phyloP scores from a whole-genome alignment of 805 yeast species.

The Ogataea methylovora region DNA sequence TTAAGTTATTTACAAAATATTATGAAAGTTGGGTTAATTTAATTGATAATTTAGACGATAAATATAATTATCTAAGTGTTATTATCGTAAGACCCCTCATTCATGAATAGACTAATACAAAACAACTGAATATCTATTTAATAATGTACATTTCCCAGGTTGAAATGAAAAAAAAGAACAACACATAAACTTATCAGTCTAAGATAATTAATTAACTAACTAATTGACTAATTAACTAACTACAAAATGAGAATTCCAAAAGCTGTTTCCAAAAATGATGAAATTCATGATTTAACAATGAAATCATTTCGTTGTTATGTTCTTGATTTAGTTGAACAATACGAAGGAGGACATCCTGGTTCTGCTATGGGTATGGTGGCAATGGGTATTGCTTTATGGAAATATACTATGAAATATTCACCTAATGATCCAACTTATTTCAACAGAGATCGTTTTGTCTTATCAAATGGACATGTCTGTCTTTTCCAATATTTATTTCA shows the following conservation, averaged over 20 bases:
- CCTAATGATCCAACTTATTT: slow-evolving; percentile 89
- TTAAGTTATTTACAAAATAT: too few species aligned
- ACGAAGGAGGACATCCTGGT: slow-evolving; percentile 85
- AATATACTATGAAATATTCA: slow-evolving; percentile 83
- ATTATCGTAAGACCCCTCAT: too few species aligned
- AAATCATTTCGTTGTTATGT: slow-evolving; percentile 20
- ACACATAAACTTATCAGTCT: too few species aligned
- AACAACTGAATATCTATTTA: too few species aligned
- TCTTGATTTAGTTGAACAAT: slow-evolving; percentile 20
- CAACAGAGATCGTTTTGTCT: slow-evolving; percentile 91
- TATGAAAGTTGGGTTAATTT: too few species aligned
- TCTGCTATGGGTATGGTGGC: slow-evolving; percentile 62
- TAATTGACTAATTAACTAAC: too few species aligned
- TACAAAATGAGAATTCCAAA: slow-evolving; percentile 18
- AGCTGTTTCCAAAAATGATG: slow-evolving; percentile 19
- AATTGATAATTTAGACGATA: too few species aligned
- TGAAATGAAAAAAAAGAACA: too few species aligned
- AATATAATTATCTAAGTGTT: too few species aligned
- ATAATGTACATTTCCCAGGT: too few species aligned
- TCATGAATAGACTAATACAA: too few species aligned
- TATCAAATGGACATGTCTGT: slow-evolving; percentile 95
- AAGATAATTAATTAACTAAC: too few species aligned
- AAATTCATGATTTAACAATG: slow-evolving; percentile 18
- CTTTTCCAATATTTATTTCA: slow-evolving; percentile 81
- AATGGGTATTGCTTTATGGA: slow-evolving; percentile 93